These are phyloP conservation scores for Coniosporium tulheliwenetii DNA, from an alignment of 2,329 filamentous ascomycete genomes.

Conservation along the genomic window DNA sequence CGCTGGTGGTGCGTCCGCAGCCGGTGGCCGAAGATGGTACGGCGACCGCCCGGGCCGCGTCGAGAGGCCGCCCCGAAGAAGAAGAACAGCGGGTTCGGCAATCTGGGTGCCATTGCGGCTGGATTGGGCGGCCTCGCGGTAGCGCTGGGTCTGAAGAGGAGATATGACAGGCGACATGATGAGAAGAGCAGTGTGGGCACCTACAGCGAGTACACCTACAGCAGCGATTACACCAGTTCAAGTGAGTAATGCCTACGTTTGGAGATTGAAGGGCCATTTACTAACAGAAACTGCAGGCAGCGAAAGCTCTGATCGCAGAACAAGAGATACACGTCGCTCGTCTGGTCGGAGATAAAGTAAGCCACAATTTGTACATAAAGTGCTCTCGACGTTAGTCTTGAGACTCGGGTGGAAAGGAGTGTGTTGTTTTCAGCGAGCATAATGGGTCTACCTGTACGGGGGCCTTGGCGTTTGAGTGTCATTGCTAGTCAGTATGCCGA, in stretches of 20 bases:
- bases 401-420: too few relatives aligned
- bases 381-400: too few relatives aligned
- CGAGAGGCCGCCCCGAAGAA: slow-evolving; percentile 18
- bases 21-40: slow-evolving; percentile 32
- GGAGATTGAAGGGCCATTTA: not conserved
- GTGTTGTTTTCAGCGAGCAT: too few relatives aligned
- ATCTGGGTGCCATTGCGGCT: slow-evolving; percentile 12
- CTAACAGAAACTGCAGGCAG: slow-evolving; percentile 19
- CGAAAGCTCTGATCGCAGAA: slow-evolving; percentile 27
- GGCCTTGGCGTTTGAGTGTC: too few relatives aligned
- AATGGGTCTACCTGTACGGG: too few relatives aligned
- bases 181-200: slow-evolving; percentile 16
- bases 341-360: too few relatives aligned
- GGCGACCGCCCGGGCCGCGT: slow-evolving; percentile 17
- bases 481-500: too few relatives aligned
- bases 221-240: slow-evolving; percentile 27
- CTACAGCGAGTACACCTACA: slow-evolving; percentile 15
- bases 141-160: slow-evolving; percentile 28
- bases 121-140: slow-evolving; percentile 28
- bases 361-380: too few relatives aligned
- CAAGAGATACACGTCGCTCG: slow-evolving; percentile 17
- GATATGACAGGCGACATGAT: slow-evolving; percentile 20
- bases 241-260: slow-evolving; percentile 21
- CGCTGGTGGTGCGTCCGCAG: slow-evolving; percentile 41
- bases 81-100: slow-evolving; percentile 17